phyloP scores from a whole-genome alignment of 2,329 filamentous ascomycete genomes.

The Diaporthe destruens region DNA sequence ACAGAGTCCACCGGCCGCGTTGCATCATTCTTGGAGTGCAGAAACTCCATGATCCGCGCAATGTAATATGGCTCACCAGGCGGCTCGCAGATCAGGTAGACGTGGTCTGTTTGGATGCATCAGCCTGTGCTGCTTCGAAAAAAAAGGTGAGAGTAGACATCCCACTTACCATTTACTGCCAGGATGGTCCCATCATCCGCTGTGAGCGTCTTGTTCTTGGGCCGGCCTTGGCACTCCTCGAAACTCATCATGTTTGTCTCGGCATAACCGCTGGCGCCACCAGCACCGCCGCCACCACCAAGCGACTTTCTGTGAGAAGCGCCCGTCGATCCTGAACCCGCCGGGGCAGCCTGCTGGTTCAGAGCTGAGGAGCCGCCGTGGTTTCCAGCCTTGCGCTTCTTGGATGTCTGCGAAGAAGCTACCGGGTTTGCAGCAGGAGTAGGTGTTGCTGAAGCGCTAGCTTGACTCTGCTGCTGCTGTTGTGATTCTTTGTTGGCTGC shows the following conservation, averaged over 20 bases:
- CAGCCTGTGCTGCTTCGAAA: constrained; percentile 12
- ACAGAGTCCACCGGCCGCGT: constrained; percentile 84
- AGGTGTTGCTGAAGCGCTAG: constrained; percentile 45
- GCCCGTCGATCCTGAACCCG: constrained; percentile 45
- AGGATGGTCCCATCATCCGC: constrained; percentile 92
- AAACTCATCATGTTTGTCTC: constrained; percentile 93
- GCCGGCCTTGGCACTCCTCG: constrained; percentile 74
- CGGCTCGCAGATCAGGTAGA: constrained; percentile 97
- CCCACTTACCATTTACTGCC: constrained; percentile 82
- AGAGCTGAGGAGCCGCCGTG: constrained; percentile 50
- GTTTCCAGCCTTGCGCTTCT: constrained; percentile 85
- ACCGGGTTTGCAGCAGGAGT: constrained; percentile 45
- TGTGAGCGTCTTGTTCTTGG: constrained; percentile 82
- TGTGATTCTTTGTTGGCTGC: constrained; percentile 35
- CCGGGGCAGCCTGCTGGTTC: constrained; percentile 34
- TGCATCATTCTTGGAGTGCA: constrained; percentile 82
- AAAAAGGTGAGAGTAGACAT: constrained; percentile 19
- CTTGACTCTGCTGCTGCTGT: constrained; percentile 45
- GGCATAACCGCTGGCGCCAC: constrained; percentile 55
- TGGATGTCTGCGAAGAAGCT: constrained; percentile 70
- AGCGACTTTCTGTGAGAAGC: constrained; percentile 46
- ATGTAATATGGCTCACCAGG: constrained; percentile 98
- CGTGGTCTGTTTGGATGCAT: constrained; percentile 68
- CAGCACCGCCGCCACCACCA: constrained; percentile 42
- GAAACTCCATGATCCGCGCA: constrained; percentile 97